Evolutionary conservation across 129 eudicot genomes (phyloP).

Genomic region (Solidago caesia): DNA sequence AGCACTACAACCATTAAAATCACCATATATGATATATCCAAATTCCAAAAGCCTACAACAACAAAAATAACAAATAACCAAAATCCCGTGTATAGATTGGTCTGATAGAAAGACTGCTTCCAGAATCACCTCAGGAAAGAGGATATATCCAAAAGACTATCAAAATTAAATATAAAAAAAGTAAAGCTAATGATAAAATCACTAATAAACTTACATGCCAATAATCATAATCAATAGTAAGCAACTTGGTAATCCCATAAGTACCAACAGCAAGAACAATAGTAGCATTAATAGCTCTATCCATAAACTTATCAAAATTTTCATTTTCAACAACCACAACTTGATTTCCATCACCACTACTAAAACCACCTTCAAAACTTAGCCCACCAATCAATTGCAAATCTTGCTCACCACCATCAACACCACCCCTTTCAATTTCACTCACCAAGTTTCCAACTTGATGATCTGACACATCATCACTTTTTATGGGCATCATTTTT

Average conservation of each 20-base stretch:
- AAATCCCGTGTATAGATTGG: too few relatives aligned
- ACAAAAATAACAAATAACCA: too few relatives aligned
- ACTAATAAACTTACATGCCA: constrained; percentile 82
- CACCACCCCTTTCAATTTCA: constrained; percentile 39
- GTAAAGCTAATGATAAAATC: background rate
- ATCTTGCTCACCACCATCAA: constrained; percentile 29
- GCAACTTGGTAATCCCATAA: constrained; percentile 87
- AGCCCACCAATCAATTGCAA: constrained; percentile 66
- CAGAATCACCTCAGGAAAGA: too few relatives aligned
- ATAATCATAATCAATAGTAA: constrained; percentile 90
- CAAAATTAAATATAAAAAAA: too few relatives aligned
- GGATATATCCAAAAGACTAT: too few relatives aligned
- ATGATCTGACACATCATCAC: constrained; percentile 44
- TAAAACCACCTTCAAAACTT: constrained; percentile 24
- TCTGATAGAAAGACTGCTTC: too few relatives aligned
- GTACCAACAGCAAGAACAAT: constrained; percentile 87
- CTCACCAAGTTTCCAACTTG: constrained; percentile 41
- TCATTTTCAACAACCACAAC: constrained; percentile 46
- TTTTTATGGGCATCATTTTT: constrained; percentile 42
- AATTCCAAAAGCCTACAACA: too few relatives aligned
- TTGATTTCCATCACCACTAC: constrained; percentile 56
- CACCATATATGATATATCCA: too few relatives aligned
- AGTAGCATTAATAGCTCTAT: constrained; percentile 82
- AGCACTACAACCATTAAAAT: too few relatives aligned
- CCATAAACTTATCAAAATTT: constrained; percentile 49